These are phyloP conservation scores for Eimeria sp. DNA, from an alignment of 169 alveolate species.

Conservation along the genomic window DNA sequence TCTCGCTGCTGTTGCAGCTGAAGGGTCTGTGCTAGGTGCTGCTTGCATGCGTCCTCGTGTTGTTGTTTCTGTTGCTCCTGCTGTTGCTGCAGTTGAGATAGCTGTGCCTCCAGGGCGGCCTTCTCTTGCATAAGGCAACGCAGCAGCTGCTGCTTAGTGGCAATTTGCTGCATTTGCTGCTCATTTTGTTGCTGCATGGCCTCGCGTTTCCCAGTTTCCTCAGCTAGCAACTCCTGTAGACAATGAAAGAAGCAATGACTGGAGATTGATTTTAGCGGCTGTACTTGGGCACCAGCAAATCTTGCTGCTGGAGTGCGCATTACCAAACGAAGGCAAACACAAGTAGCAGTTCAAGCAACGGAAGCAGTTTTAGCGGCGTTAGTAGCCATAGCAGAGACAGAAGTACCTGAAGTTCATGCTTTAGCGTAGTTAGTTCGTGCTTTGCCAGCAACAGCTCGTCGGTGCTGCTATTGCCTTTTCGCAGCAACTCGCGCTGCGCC, in stretches of 20 bases:
- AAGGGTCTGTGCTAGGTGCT: conserved; percentile 33
- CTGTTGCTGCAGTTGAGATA: conserved; percentile 24
- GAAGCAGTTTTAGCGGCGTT: background rate
- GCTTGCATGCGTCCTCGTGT: conserved; percentile 34
- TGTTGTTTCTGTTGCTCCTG: conserved; percentile 36
- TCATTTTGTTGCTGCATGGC: conserved; percentile 31
- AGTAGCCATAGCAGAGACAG: background rate
- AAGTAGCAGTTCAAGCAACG: background rate
- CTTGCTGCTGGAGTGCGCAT: background rate
- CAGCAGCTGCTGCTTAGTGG: conserved; percentile 67
- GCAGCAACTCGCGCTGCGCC: conserved; percentile 46
- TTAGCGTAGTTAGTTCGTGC: conserved; percentile 39
- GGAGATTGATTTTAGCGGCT: background rate
- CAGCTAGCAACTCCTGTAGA: conserved; percentile 43
- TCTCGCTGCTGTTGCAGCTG: conserved; percentile 42
- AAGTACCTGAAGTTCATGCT: conserved; percentile 43
- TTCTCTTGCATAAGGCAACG: conserved; percentile 60
- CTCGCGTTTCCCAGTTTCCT: conserved; percentile 47
- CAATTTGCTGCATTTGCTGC: conserved; percentile 49
- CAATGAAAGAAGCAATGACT: background rate
- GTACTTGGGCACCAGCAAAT: background rate
- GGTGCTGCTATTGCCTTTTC: conserved; percentile 56
- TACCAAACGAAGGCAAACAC: background rate
- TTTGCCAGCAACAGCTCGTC: conserved; percentile 47
- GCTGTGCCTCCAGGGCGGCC: conserved; percentile 51